Evolutionary conservation across 352 stramenopile genomes (phyloP).

Genomic region (Phytophthora tubulina): DNA sequence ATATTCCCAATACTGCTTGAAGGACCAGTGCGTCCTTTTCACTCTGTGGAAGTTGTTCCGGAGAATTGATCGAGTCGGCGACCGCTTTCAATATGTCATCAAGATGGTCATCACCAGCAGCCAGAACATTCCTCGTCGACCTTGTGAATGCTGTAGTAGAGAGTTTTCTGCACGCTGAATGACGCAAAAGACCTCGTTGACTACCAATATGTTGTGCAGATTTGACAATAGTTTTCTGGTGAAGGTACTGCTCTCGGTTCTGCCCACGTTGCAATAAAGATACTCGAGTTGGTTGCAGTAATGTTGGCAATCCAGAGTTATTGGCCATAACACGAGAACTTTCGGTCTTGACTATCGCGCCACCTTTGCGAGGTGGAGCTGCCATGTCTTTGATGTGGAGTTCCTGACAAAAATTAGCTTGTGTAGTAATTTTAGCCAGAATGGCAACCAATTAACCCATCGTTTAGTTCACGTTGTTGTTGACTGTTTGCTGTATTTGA

Average conservation of each 20-base stretch:
- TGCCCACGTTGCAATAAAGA: constrained; percentile 33
- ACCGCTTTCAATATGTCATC: constrained; percentile 33
- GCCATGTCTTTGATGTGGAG: constrained; percentile 13
- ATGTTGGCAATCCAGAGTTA: constrained; percentile 8
- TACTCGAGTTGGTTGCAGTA: constrained; percentile 20
- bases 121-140: constrained; percentile 33
- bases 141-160: constrained; percentile 31
- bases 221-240: constrained; percentile 15
- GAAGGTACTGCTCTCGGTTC: constrained; percentile 17
- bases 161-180: neutral
- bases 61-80: constrained; percentile 28
- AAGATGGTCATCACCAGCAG: constrained; percentile 35
- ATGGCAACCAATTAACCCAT: neutral
- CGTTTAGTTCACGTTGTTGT: neutral
- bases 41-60: constrained; percentile 14
- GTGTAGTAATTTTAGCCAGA: constrained; percentile 22
- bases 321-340: neutral
- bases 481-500: constrained; percentile 39
- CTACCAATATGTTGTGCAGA: neutral
- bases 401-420: neutral
- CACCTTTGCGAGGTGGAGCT: constrained; percentile 5
- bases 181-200: neutral
- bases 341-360: neutral
- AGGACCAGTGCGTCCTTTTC: constrained; percentile 28
- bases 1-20: constrained; percentile 37